These are phyloP conservation scores for Paraphaeosphaeria sporulosa DNA, from an alignment of 2,329 filamentous ascomycete genomes.

Conservation along the genomic window DNA sequence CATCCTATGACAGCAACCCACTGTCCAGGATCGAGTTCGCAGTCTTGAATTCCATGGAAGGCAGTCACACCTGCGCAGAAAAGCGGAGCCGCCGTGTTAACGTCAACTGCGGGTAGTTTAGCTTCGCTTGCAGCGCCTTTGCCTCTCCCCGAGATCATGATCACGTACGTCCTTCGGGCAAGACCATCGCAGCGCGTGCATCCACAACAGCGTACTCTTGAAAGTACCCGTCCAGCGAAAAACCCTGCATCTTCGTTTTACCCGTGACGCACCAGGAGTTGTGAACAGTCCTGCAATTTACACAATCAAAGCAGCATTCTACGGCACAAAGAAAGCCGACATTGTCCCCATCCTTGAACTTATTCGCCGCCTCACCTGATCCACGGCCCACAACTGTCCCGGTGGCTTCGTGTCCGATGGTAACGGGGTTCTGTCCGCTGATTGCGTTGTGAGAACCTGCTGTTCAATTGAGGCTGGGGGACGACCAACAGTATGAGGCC, in stretches of 20 bases:
- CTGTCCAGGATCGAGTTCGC: constrained; percentile 34
- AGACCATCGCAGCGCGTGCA: constrained; percentile 36
- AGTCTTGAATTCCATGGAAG: constrained; percentile 40
- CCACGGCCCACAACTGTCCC: constrained; percentile 37
- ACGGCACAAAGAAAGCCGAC: constrained; percentile 44
- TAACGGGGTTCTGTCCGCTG: constrained; percentile 37
- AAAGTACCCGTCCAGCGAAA: constrained; percentile 38
- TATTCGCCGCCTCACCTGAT: constrained; percentile 30
- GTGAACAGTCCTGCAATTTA: constrained; percentile 38
- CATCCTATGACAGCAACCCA: constrained; percentile 42
- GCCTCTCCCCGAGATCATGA: constrained; percentile 8
- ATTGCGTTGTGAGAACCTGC: too few relatives aligned
- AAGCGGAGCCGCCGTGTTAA: constrained; percentile 35
- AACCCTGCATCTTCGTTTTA: constrained; percentile 42
- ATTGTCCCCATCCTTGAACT: constrained; percentile 42
- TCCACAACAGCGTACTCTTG: constrained; percentile 42
- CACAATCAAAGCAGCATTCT: constrained; percentile 45
- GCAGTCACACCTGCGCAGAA: constrained; percentile 45
- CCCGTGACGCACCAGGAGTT: constrained; percentile 40
- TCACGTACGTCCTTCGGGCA: constrained; percentile 35
- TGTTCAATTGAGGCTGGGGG: too few relatives aligned
- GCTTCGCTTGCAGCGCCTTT: constrained; percentile 12
- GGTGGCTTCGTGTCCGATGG: constrained; percentile 44
- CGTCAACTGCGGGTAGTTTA: constrained; percentile 28
- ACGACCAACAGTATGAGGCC: constrained; percentile 30